Base-by-base conservation (phyloP, 2,329 filamentous ascomycete genomes). In the Talaromyces sp. region DNA sequence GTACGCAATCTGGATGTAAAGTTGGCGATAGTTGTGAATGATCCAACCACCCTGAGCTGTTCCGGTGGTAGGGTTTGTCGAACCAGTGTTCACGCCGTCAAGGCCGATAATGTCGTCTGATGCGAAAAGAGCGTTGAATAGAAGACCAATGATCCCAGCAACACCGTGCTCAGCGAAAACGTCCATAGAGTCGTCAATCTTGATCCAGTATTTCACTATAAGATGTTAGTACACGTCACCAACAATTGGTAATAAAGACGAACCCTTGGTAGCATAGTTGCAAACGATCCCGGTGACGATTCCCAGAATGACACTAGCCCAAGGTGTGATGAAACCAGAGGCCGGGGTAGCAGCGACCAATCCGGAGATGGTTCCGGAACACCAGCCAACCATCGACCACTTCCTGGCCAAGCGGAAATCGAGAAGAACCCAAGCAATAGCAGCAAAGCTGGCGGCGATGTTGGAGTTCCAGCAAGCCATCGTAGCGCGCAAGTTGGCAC, bases 381-480 rank as follows among this genome's bases (percentile, higher is more conserved):
- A 95, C 89, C 93, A 93, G 52, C 92, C 92, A 70, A 96, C 90
- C 78, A 93, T 92, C 66, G 86, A 96, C 92, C 93, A 96, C 82
- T 97, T 97, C 78, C 88, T 88, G 64, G 92, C 92, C 64, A 98
- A 86, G 65, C 95, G 89, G 86, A 88, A 98, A 85, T 99, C 95
- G 71, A 98, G 91, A 55, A 98, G 79, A 71, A 93, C 92, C 95
- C 95, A 99, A 60, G 92, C 90, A 77, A 95, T 91, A 67, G 92
- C 89, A 44, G 87, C 93, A 72, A 97, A 96, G 82, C 92, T 92
- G 75, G 92, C 93, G 56, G 92, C 95, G 72, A 96, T 76, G 81
- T 95, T 97, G 64, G 90, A 92, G 84, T 98, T 98, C 93, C 93
- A 99, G 86, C 91, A 96, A 61, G 95, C 93, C 88, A 97, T 96